A percentile compares a stretch with the other conserved stretches of the same genome.
These are phyloP conservation scores for Apiotrichum mycotoxinovorans DNA, from an alignment of 1,284 basidiomycete genomes.

Conservation along the genomic window DNA sequence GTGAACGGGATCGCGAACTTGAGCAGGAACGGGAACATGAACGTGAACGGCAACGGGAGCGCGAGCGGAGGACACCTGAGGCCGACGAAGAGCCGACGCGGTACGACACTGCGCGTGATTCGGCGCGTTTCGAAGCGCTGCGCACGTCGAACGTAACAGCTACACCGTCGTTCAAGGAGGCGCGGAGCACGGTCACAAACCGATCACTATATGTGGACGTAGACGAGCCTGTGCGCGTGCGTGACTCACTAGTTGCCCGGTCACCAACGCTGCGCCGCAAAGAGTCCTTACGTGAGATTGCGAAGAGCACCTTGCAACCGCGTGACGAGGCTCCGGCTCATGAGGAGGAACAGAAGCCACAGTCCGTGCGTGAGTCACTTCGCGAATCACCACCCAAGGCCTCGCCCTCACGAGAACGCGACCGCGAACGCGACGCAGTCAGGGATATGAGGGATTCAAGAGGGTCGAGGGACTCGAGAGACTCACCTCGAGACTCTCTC, in stretches of 20 bases:
- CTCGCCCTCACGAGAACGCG: not conserved
- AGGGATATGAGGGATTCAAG: not conserved
- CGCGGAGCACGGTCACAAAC: not conserved
- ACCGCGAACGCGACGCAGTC: not conserved
- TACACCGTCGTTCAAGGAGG: not conserved
- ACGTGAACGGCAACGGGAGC: not conserved
- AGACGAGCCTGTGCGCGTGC: not conserved
- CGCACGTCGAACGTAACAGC: not conserved
- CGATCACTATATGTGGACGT: not conserved
- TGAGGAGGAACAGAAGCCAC: not conserved
- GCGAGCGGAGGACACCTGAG: too few relatives aligned
- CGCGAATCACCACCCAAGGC: not conserved
- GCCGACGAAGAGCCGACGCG: not conserved
- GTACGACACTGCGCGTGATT: not conserved
- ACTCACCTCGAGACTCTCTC: not conserved
- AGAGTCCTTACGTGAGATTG: not conserved
- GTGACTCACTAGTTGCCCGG: not conserved
- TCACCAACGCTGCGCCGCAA: not conserved
- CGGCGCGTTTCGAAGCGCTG: conserved; percentile 1
- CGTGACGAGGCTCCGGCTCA: not conserved
- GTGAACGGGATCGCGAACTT: not conserved
- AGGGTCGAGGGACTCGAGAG: not conserved
- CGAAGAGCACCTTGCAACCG: not conserved
- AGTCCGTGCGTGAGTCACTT: not conserved
- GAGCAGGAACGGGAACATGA: not conserved